A percentile compares a stretch with the other conserved stretches of the same genome.
These are phyloP conservation scores for Stylosanthes scabra DNA, from an alignment of 331 rosid genomes.

Conservation along the genomic window DNA sequence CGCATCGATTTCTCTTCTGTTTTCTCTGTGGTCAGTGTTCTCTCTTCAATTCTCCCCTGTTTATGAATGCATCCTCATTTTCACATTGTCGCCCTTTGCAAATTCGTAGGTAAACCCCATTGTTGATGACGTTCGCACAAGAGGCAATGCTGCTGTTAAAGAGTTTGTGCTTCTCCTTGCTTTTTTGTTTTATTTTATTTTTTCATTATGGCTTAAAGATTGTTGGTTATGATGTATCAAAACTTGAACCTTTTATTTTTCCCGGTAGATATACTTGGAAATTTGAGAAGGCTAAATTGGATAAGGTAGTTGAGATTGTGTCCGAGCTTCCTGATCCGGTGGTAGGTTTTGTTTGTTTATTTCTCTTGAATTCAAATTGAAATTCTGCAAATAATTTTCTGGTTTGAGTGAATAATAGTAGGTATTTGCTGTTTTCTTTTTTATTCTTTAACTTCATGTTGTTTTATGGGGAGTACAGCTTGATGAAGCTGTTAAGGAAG, in stretches of 20 bases:
- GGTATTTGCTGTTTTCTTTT: not conserved
- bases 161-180: constrained; percentile 52
- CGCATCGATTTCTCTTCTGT: constrained; percentile 80
- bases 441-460: not conserved
- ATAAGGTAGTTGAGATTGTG: constrained; percentile 54
- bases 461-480: constrained; percentile 50
- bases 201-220: not conserved
- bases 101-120: constrained; percentile 70
- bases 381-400: not conserved
- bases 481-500: constrained; percentile 66
- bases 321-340: constrained; percentile 72
- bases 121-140: constrained; percentile 62
- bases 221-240: not conserved
- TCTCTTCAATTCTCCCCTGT: not conserved
- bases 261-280: constrained; percentile 56
- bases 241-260: not conserved
- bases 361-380: not conserved
- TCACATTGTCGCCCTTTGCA: constrained; percentile 4
- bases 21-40: constrained; percentile 57
- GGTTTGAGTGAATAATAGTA: not conserved
- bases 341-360: constrained; percentile 43
- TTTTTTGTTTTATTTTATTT: not conserved
- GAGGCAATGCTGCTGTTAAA: constrained; percentile 73
- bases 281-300: constrained; percentile 67
- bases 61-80: not conserved